These are phyloP conservation scores for Closterium sp. DNA, from an alignment of 139 green algal genomes.

Conservation along the genomic window DNA sequence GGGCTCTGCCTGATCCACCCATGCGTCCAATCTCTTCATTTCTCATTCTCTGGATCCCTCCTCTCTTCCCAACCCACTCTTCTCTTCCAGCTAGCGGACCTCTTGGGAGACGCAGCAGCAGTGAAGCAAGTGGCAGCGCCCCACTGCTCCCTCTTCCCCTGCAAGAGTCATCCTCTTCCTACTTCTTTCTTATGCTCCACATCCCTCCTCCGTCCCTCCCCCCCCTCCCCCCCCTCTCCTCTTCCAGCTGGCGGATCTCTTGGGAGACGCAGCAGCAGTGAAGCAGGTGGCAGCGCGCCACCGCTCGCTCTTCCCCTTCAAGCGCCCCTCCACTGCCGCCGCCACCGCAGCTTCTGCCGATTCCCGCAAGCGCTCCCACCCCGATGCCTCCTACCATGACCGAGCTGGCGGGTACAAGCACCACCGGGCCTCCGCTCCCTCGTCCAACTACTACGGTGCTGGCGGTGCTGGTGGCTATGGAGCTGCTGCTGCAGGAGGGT, in stretches of 20 bases:
- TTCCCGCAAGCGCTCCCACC: not conserved
- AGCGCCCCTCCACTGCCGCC: not conserved
- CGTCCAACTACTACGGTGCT: not conserved
- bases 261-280: not conserved
- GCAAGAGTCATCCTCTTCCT: not conserved
- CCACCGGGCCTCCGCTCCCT: not conserved
- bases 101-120: not conserved
- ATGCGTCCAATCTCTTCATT: not conserved
- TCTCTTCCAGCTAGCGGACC: not conserved
- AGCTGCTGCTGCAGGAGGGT: not conserved
- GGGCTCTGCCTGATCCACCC: not conserved
- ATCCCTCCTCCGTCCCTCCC: not conserved
- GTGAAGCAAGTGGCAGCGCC: not conserved
- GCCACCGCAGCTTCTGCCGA: not conserved
- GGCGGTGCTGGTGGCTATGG: not conserved
- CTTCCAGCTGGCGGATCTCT: not conserved
- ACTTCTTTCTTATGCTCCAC: too few relatives aligned
- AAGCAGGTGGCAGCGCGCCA: not conserved
- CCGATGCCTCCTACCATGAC: not conserved
- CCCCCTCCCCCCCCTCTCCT: not conserved
- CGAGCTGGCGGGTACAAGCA: not conserved
- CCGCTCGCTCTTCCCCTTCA: not conserved
- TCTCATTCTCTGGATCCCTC: not conserved
- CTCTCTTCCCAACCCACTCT: not conserved
- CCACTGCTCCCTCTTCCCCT: slow-evolving; percentile 3